Percentiles rank a stretch among this genome's conserved stretches.
phyloP scores from a whole-genome alignment of 2,329 filamentous ascomycete genomes.

The Sarocladiaceae sp. region DNA sequence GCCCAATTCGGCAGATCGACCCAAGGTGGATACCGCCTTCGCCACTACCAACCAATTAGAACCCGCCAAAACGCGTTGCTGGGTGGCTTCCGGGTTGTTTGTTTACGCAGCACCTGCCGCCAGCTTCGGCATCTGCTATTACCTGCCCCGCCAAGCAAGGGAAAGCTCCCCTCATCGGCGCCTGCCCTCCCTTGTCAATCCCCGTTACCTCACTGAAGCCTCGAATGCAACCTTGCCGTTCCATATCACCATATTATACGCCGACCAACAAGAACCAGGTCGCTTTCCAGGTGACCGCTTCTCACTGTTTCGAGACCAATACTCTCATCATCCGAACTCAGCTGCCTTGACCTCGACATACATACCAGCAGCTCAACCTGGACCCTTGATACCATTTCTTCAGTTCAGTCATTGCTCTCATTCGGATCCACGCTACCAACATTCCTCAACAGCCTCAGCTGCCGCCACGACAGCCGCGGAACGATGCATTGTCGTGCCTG shows the following conservation, averaged over 20 bases:
- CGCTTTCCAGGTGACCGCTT: not conserved
- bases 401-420: not conserved
- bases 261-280: not conserved
- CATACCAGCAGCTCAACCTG: slow-evolving; percentile 3
- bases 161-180: slow-evolving; percentile 6
- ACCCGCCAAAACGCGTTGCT: slow-evolving; percentile 15
- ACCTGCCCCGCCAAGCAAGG: slow-evolving; percentile 7
- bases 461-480: slow-evolving; percentile 19
- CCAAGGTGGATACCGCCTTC: not conserved
- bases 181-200: slow-evolving; percentile 13
- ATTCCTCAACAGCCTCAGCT: slow-evolving; percentile 14
- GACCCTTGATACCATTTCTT: not conserved
- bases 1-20: not conserved
- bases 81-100: slow-evolving; percentile 18
- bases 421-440: slow-evolving; percentile 3
- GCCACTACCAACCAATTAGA: slow-evolving; percentile 1
- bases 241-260: not conserved
- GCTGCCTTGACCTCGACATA: slow-evolving; percentile 1
- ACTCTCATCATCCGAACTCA: not conserved
- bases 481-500: slow-evolving; percentile 25
- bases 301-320: not conserved
- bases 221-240: not conserved
- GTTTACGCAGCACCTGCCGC: slow-evolving; percentile 16
- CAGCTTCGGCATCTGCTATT: slow-evolving; percentile 4
- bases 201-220: not conserved